A percentile compares a stretch with the other conserved stretches of the same genome.
Evolutionary conservation across 257 asterid genomes (phyloP).

Genomic region (Prunella vulgaris): DNA sequence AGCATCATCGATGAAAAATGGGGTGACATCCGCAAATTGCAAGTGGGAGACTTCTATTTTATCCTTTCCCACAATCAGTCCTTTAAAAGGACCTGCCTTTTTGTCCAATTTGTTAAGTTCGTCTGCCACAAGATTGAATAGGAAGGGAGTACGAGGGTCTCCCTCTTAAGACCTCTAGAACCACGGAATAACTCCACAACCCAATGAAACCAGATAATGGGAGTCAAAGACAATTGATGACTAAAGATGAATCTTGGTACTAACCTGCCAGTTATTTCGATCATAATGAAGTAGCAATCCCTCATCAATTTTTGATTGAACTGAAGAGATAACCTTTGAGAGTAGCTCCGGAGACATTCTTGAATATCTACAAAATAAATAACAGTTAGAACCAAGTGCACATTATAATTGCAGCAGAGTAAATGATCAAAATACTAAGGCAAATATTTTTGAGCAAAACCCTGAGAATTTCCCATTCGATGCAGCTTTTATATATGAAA

Average conservation of each 20-base stretch:
- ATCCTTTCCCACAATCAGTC: too few species aligned
- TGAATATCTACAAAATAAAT: constrained; percentile 52
- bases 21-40: too few species aligned
- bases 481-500: not conserved
- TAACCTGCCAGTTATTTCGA: constrained; percentile 64
- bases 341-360: constrained; percentile 86
- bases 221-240: not conserved
- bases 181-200: not conserved
- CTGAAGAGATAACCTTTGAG: constrained; percentile 54
- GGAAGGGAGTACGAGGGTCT: too few species aligned
- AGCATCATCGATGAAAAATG: too few species aligned
- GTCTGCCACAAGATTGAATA: too few species aligned
- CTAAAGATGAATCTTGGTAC: constrained; percentile 28
- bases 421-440: not conserved
- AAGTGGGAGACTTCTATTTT: too few species aligned
- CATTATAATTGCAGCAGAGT: constrained; percentile 3
- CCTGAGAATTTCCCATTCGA: not conserved
- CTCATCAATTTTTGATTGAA: constrained; percentile 59
- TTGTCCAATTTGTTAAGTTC: too few species aligned
- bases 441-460: not conserved
- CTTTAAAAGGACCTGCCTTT: too few species aligned
- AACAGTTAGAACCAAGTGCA: constrained; percentile 18
- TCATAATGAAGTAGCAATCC: constrained; percentile 63
- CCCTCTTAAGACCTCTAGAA: too few species aligned
- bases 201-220: constrained; percentile 7